Conservation (phyloP, 2,329 filamentous ascomycete genomes). For the Aspergillus viridinutans region DNA sequence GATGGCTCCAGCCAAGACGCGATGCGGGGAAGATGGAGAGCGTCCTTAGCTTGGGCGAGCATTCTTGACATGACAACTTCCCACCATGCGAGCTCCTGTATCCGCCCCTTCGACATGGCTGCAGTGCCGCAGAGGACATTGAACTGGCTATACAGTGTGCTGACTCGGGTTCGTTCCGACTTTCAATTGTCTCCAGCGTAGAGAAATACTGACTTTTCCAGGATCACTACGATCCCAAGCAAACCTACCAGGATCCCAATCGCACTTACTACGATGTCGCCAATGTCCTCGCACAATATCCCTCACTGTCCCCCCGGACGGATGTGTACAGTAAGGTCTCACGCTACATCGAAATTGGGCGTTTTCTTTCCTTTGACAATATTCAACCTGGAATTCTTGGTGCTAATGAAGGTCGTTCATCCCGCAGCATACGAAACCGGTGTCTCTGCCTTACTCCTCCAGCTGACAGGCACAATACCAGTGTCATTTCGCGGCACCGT, state of each 20-base stretch:
- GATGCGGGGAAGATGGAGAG: not conserved
- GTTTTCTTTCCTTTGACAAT: conserved; percentile 11
- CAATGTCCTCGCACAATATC: conserved; percentile 71
- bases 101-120: conserved; percentile 40
- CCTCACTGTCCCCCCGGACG: conserved; percentile 77
- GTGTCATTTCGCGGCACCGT: conserved; percentile 82
- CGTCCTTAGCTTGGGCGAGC: not conserved
- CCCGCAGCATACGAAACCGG: conserved; percentile 79
- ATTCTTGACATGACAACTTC: not conserved
- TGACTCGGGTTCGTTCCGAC: conserved; percentile 60
- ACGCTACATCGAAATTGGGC: not conserved
- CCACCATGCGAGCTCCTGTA: conserved; percentile 12
- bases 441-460: conserved; percentile 76
- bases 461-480: conserved; percentile 83
- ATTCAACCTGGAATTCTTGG: not conserved
- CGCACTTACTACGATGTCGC: conserved; percentile 90
- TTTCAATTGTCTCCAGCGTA: conserved; percentile 4
- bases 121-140: conserved; percentile 84
- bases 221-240: conserved; percentile 36
- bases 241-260: conserved; percentile 94
- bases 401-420: conserved; percentile 18
- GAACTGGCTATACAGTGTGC: conserved; percentile 90
- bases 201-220: conserved; percentile 14
- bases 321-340: conserved; percentile 81
- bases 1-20: not conserved